Evolutionary conservation across 768 basidiomycete species (phyloP).

Genomic region (Paxillus rubicundulus): DNA sequence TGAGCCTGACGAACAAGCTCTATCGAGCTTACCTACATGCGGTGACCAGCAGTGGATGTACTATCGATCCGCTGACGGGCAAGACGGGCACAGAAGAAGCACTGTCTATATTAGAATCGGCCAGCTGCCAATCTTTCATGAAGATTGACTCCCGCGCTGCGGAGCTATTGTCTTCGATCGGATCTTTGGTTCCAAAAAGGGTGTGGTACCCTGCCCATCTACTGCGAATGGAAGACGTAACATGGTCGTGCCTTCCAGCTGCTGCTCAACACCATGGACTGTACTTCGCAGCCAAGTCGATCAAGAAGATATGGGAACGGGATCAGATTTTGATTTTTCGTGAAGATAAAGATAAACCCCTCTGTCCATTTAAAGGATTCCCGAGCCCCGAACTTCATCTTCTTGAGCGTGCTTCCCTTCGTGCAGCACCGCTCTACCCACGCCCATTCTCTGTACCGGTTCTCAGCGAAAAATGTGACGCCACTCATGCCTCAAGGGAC

Average conservation of each 20-base stretch:
- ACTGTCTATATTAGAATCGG: slow-evolving; percentile 33
- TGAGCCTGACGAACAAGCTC: slow-evolving; percentile 20
- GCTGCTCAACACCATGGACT: slow-evolving; percentile 32
- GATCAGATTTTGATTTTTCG: slow-evolving; percentile 7
- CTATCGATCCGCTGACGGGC: slow-evolving; percentile 41
- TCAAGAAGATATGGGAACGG: slow-evolving; percentile 19
- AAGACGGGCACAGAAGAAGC: slow-evolving; percentile 44
- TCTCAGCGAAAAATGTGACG: background rate
- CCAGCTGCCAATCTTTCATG: slow-evolving; percentile 39
- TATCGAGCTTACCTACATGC: slow-evolving; percentile 42
- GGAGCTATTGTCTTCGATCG: slow-evolving; percentile 32
- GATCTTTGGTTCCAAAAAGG: slow-evolving; percentile 30
- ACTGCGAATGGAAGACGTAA: slow-evolving; percentile 35
- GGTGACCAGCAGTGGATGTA: slow-evolving; percentile 33
- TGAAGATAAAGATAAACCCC: background rate
- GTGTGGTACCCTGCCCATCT: slow-evolving; percentile 35
- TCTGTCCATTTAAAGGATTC: slow-evolving; percentile 1
- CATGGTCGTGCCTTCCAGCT: slow-evolving; percentile 25
- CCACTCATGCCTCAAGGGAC: slow-evolving; percentile 11
- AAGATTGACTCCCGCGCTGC: slow-evolving; percentile 23
- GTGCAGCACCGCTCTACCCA: slow-evolving; percentile 14
- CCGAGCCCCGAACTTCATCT: slow-evolving; percentile 12
- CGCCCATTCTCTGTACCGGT: background rate
- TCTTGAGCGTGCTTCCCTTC: slow-evolving; percentile 13
- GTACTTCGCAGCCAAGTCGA: slow-evolving; percentile 18